Conservation (phyloP, 169 alveolate genomes). For the Eimeria necatrix region DNA sequence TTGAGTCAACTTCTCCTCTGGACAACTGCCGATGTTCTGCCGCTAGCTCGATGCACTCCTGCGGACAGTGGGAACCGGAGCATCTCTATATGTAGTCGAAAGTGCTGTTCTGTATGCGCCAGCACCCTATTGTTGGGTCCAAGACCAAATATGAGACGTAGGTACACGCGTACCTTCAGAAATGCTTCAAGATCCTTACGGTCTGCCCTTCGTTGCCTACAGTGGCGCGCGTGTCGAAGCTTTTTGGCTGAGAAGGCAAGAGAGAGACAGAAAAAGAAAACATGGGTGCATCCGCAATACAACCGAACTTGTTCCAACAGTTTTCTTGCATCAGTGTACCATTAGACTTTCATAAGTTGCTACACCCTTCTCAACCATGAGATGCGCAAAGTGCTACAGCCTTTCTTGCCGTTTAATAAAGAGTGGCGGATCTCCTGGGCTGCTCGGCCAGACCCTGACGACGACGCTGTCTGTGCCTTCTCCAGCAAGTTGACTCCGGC, state of each 20-base stretch:
- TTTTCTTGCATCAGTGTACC: too few species aligned
- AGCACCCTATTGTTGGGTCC: too few species aligned
- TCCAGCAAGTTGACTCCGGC: slow-evolving; percentile 45
- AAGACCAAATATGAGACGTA: too few species aligned
- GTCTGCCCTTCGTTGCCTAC: slow-evolving; percentile 54
- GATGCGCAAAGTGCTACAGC: neutral
- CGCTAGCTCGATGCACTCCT: slow-evolving; percentile 65
- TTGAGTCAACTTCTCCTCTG: slow-evolving; percentile 46
- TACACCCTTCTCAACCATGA: too few species aligned
- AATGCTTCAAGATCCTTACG: slow-evolving; percentile 57
- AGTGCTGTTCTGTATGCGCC: too few species aligned
- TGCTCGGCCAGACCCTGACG: slow-evolving; percentile 61
- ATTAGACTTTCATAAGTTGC: too few species aligned
- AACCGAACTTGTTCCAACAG: too few species aligned
- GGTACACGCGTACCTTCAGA: slow-evolving; percentile 29
- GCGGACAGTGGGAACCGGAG: neutral
- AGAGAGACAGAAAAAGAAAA: too few species aligned
- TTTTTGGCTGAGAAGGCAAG: slow-evolving; percentile 45
- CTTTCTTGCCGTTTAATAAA: slow-evolving; percentile 54
- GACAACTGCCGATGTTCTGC: slow-evolving; percentile 56
- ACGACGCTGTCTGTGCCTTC: slow-evolving; percentile 67
- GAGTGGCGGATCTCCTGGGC: slow-evolving; percentile 68
- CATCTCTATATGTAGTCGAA: too few species aligned
- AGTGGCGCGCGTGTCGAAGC: slow-evolving; percentile 14
- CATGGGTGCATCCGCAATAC: too few species aligned